These are phyloP conservation scores for cucumber (Cucumis sativus) DNA, from an alignment of 306 rosid genomes.

Conservation along the genomic window DNA sequence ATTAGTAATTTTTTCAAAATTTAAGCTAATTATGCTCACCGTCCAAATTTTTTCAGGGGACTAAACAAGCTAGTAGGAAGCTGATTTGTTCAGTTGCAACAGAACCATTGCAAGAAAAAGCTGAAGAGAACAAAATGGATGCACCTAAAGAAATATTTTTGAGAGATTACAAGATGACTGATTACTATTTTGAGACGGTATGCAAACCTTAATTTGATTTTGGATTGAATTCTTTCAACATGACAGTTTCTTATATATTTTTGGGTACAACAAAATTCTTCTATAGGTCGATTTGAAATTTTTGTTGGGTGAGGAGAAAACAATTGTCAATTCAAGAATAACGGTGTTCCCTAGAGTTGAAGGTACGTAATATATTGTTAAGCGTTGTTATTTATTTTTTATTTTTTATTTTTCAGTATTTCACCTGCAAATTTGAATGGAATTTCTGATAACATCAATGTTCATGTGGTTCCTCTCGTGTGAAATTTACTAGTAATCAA, in stretches of 20 bases:
- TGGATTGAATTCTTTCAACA: slow-evolving; percentile 3
- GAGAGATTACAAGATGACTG: slow-evolving; percentile 83
- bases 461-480: background rate
- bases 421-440: background rate
- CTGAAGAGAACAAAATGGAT: slow-evolving; percentile 69
- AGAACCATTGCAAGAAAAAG: slow-evolving; percentile 38
- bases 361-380: slow-evolving; percentile 10
- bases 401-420: background rate
- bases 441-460: background rate
- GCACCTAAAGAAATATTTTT: slow-evolving; percentile 74
- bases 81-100: slow-evolving; percentile 71
- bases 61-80: slow-evolving; percentile 38
- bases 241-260: background rate
- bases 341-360: slow-evolving; percentile 56
- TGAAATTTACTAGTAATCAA: background rate
- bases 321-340: slow-evolving; percentile 68
- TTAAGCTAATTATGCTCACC: background rate
- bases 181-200: slow-evolving; percentile 84
- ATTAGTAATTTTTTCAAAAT: background rate
- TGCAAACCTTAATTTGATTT: slow-evolving; percentile 9
- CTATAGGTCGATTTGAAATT: slow-evolving; percentile 75
- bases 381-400: background rate
- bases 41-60: slow-evolving; percentile 38
- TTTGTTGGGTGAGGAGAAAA: slow-evolving; percentile 75
- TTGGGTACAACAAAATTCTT: slow-evolving; percentile 8